These are phyloP conservation scores for Mycena vitilis DNA, from an alignment of 768 basidiomycete species.

Conservation along the genomic window DNA sequence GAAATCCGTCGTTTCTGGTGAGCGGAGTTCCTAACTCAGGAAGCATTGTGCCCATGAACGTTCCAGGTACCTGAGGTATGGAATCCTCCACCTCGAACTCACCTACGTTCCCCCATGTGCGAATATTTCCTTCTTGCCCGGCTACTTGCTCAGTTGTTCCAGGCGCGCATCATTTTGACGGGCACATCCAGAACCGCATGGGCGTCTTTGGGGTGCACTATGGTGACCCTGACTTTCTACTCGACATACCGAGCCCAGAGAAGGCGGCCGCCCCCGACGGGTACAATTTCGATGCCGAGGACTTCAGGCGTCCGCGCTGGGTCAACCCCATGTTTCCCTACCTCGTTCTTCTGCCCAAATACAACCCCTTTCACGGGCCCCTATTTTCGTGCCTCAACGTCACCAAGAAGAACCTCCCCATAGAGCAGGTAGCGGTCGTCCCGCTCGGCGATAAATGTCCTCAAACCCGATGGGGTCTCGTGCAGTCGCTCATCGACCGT, in stretches of 20 bases:
- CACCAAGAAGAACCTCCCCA: conserved; percentile 15
- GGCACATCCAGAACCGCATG: conserved; percentile 20
- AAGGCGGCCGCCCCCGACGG: conserved; percentile 21
- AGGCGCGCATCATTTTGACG: conserved; percentile 23
- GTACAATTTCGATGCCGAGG: conserved; percentile 9
- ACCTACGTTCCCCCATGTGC: conserved; percentile 19
- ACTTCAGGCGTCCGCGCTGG: conserved; percentile 29
- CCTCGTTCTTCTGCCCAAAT: conserved; percentile 27
- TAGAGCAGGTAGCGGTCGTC: conserved; percentile 3
- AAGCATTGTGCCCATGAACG: conserved; percentile 10
- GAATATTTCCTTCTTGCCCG: conserved; percentile 10
- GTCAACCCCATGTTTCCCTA: conserved; percentile 25
- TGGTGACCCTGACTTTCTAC: conserved; percentile 26
- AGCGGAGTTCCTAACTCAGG: conserved; percentile 9
- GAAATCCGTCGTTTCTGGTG: conserved; percentile 15
- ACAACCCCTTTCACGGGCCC: conserved; percentile 26
- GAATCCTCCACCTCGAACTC: conserved; percentile 12
- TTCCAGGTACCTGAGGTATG: conserved; percentile 21
- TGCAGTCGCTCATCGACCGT: conserved; percentile 20
- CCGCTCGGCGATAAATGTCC: not conserved
- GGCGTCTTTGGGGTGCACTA: conserved; percentile 34
- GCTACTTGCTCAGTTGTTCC: not conserved
- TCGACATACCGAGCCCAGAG: conserved; percentile 22
- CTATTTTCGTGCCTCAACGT: conserved; percentile 30
- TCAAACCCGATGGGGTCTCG: conserved; percentile 26